Base-by-base conservation (phyloP, 2,329 filamentous ascomycete species). In the Ophiostoma montium region DNA sequence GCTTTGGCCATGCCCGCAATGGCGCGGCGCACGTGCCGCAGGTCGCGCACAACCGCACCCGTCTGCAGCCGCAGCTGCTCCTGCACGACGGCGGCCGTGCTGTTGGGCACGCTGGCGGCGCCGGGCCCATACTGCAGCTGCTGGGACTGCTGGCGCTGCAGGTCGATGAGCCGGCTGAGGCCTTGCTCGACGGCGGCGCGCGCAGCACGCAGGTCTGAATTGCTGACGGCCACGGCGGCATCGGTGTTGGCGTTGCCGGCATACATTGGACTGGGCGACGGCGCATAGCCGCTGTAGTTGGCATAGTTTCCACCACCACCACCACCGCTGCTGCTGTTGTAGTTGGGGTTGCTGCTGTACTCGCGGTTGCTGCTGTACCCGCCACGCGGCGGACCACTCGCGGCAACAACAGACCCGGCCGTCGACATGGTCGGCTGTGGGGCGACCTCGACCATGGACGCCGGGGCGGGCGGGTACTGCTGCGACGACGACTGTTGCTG, bases 21-120 rank as follows among this genome's bases (percentile, higher is more conserved):
- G 52, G 71, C 65, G 19, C 62, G 60, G 18, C 71, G 63, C 54
- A 78, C 57, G 1, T 57, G 59, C 36, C 62, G 64, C 52, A 78
- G 56, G 47, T 75, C 70, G 16, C 60, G 61, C 10, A 72, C 53
- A n/a, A 70, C 63, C 8, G 67, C 53, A 27, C 59, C 64, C 6
- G 65, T 65, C 57, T 74, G 70, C 6, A 56, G 54, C 7, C 67
- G 62, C 42, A 75, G 58, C 27, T 67, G 67, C 3, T 65, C 61
- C 42, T 73, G 68, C 32, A 70, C 58, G n/a, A 65, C 63, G 16
- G 63, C 33, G 55, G 61, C 54, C 56, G 62, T 50, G 58, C 59
- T 57, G 52, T 57, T 32, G 55, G 61, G 36, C 58, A 61, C 42
- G 52, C 53, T 41, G 55, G 56, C 47, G 54, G 58, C 46, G 10